A percentile compares a stretch with the other conserved stretches of the same genome.
Conservation (phyloP, 1,284 basidiomycete genomes). For the Pseudozyma tsukubaensis region DNA sequence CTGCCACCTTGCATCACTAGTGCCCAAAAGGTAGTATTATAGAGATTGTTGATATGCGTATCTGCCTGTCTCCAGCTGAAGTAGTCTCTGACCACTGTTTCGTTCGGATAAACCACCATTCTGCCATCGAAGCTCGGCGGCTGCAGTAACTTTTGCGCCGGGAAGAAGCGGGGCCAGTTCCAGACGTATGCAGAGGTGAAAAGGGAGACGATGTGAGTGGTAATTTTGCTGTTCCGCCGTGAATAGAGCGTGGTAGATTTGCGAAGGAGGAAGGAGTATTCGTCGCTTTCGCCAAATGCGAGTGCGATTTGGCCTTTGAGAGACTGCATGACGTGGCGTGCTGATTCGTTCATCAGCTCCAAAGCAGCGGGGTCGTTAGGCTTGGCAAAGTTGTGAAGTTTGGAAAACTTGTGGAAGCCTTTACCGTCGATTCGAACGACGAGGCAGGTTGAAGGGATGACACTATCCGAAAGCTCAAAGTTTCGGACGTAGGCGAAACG, state of each 20-base stretch:
- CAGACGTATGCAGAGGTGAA: conserved; percentile 94
- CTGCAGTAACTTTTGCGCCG: conserved; percentile 75
- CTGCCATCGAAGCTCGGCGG: conserved; percentile 91
- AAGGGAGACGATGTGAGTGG: conserved; percentile 85
- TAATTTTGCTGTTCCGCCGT: conserved; percentile 83
- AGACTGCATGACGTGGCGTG: conserved; percentile 78
- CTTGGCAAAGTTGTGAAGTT: conserved; percentile 83
- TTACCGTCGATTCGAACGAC: conserved; percentile 91
- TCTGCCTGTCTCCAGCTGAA: conserved; percentile 96
- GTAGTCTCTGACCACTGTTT: conserved; percentile 84
- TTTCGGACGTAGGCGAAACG: conserved; percentile 89
- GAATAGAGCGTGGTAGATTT: conserved; percentile 82
- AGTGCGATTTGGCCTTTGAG: conserved; percentile 61
- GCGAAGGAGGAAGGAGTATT: conserved; percentile 91
- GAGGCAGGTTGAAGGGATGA: conserved; percentile 86
- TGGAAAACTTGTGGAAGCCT: conserved; percentile 94
- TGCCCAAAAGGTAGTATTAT: conserved; percentile 97
- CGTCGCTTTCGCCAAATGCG: conserved; percentile 95
- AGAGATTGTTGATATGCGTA: conserved; percentile 97
- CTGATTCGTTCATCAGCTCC: conserved; percentile 91
- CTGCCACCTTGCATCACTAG: conserved; percentile 83
- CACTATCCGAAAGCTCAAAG: conserved; percentile 87
- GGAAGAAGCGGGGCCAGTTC: conserved; percentile 84
- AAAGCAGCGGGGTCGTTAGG: conserved; percentile 91
- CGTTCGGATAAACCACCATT: conserved; percentile 82